A percentile compares a stretch with the other conserved stretches of the same genome.
These are phyloP conservation scores for Coccomyxa sp. DNA, from an alignment of 139 green algal genomes.

Conservation along the genomic window DNA sequence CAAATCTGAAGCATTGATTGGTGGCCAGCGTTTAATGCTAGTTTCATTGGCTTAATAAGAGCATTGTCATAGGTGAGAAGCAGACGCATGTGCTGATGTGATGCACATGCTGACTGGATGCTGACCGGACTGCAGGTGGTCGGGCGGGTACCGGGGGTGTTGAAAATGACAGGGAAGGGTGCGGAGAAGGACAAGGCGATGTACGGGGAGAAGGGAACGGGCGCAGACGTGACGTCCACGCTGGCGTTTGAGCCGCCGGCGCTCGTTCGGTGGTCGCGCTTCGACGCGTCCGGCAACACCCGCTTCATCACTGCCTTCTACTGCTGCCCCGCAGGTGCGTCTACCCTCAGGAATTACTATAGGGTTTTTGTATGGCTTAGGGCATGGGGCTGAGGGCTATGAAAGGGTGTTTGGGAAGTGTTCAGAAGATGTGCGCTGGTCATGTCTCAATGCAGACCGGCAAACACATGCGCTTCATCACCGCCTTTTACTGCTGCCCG, in stretches of 20 bases:
- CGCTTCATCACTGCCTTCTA: slow-evolving; percentile 31
- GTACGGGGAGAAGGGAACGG: slow-evolving; percentile 8
- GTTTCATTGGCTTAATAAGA: too few relatives aligned
- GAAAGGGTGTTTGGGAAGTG: too few relatives aligned
- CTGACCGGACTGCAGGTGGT: slow-evolving; percentile 2
- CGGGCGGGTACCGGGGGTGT: slow-evolving; percentile 6
- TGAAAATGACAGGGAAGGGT: slow-evolving; percentile 15
- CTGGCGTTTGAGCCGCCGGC: slow-evolving; percentile 20
- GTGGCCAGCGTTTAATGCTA: too few relatives aligned
- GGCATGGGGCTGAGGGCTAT: too few relatives aligned
- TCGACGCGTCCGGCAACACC: slow-evolving; percentile 3
- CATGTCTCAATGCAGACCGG: slow-evolving; percentile 1
- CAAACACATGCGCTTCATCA: slow-evolving; percentile 21
- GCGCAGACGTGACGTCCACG: slow-evolving; percentile 1
- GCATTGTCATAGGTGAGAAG: too few relatives aligned
- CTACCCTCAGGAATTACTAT: too few relatives aligned
- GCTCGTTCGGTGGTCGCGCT: slow-evolving; percentile 13
- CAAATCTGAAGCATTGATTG: too few relatives aligned
- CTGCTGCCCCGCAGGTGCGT: not conserved
- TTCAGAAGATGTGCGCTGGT: slow-evolving; percentile 22
- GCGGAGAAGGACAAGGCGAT: slow-evolving; percentile 11
- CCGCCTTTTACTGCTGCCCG: slow-evolving; percentile 19
- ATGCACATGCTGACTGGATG: too few relatives aligned
- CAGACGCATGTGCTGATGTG: too few relatives aligned
- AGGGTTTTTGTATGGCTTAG: too few relatives aligned